Evolutionary conservation across 768 basidiomycete genomes (phyloP), one percentile per base, ranked within the genome.

Genomic region (Chalciporus sphaerocephalus): DNA sequence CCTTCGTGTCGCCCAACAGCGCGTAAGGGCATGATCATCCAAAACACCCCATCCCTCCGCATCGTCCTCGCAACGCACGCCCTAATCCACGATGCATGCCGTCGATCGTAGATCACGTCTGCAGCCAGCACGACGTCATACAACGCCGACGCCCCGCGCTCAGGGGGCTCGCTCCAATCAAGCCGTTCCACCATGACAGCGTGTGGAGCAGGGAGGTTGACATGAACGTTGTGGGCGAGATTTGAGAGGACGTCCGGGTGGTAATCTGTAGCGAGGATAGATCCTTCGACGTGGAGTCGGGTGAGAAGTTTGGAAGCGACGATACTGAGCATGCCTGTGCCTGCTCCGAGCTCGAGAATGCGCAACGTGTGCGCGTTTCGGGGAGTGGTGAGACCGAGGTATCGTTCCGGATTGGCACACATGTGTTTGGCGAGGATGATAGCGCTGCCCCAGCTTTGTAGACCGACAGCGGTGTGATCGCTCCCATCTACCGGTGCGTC

Each of bases 381-480:
- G 13, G 37, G 12, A 2, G 35, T 13, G 13, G 40, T 34, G 13
- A 20, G 12, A 43, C 67, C 68, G 51, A 75, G 80, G 45, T 55
- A 48, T 37, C 47, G 46, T n/a, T 50, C 55, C 3, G 82, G 76
- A 32, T 69, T 56, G 8, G 65, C 60, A 36, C 80, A 83, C 40
- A 91, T 71, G 37, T 75, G 73, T 54, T 83, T 76, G 1, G 81
- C 81, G 38, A 92, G 73, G 27, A 87, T 64, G 56, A 89, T 85
- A 15, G 82, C 78, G 55, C 85, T 83, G 8, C 80, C 87, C 89
- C 90, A 92, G 57, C 85, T 90, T 63, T 92, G 89, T 35, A 92
- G 67, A 1, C 90, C 88, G 24, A 90, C 87, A 15, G 80, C 81
- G 9, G 86, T 88, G 60, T 90, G 83, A 58, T 90, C 87, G 12